Evolutionary conservation across 192 early-diverging fungal species (phyloP).

Genomic region (Backusella circina): DNA sequence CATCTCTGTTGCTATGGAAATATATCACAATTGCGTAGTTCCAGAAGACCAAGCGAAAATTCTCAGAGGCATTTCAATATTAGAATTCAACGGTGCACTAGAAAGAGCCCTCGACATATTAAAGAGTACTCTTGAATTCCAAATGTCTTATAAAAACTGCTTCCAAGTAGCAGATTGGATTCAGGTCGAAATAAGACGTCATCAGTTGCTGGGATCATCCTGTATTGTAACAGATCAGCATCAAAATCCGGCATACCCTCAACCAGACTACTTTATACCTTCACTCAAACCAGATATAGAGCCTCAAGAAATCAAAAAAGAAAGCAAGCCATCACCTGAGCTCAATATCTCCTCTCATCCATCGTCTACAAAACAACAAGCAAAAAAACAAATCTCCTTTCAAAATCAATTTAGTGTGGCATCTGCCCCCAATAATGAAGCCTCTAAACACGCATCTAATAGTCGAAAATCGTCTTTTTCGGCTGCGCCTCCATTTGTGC

Average conservation of each 20-base stretch:
- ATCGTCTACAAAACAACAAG: conserved; percentile 5
- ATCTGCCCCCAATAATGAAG: not conserved
- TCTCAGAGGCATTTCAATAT: conserved; percentile 10
- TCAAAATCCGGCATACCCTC: not conserved
- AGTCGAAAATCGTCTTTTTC: conserved; percentile 15
- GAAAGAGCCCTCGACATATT: conserved; percentile 17
- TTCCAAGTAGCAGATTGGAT: conserved; percentile 30
- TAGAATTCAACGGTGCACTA: conserved; percentile 17
- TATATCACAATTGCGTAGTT: conserved; percentile 8
- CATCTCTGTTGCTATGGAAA: conserved; percentile 20
- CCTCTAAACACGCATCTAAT: not conserved
- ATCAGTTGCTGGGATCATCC: not conserved
- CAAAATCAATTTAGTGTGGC: conserved; percentile 23
- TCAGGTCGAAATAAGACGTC: conserved; percentile 24
- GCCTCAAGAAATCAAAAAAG: not conserved
- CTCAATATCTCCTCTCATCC: not conserved
- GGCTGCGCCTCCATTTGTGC: conserved; percentile 14
- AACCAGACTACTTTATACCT: not conserved
- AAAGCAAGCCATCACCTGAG: not conserved
- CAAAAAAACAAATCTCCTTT: conserved; percentile 11
- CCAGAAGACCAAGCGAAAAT: conserved; percentile 8
- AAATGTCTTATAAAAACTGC: conserved; percentile 19
- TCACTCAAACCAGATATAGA: not conserved
- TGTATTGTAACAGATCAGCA: not conserved
- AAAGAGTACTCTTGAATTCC: conserved; percentile 21